These are phyloP conservation scores for Blastocystis sp. DNA, from an alignment of 352 stramenopile genomes.

Conservation along the genomic window DNA sequence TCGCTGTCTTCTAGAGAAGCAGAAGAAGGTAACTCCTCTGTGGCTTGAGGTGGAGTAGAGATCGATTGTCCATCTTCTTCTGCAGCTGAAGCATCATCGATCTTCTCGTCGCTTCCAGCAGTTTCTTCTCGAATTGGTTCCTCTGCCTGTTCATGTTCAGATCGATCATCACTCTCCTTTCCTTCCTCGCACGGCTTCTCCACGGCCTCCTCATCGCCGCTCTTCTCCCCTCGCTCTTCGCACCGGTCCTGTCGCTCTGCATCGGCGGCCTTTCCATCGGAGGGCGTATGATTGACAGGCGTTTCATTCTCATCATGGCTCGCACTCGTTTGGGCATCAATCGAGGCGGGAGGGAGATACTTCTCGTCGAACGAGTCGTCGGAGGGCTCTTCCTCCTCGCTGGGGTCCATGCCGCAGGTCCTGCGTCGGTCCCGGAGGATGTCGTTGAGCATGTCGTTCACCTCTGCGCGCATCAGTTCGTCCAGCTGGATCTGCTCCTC, in stretches of 20 bases:
- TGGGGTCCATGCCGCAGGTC: not conserved
- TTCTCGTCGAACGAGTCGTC: conserved; percentile 56
- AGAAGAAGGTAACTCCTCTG: not conserved
- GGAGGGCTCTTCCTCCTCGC: not conserved
- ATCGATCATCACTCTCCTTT: not conserved
- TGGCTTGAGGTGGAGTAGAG: not conserved
- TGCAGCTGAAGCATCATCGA: not conserved
- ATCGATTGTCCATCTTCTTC: not conserved
- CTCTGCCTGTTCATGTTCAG: not conserved
- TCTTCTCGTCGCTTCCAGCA: not conserved
- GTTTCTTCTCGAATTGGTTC: not conserved
- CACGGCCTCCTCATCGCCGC: not conserved
- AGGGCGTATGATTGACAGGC: not conserved
- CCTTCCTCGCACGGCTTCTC: not conserved
- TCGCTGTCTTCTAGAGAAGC: not conserved
- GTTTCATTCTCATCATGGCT: not conserved
- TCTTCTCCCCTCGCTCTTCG: not conserved
- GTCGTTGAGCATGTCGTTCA: conserved; percentile 53
- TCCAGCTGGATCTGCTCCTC: conserved; percentile 13
- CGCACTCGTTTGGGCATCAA: not conserved
- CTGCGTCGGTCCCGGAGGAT: conserved; percentile 14
- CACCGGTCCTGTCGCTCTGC: not conserved
- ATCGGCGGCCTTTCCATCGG: not conserved
- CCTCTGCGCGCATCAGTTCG: not conserved
- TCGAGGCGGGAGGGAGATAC: not conserved